These are phyloP conservation scores for Botrytis byssoidea DNA, from an alignment of 2,329 filamentous ascomycete genomes.

Conservation along the genomic window DNA sequence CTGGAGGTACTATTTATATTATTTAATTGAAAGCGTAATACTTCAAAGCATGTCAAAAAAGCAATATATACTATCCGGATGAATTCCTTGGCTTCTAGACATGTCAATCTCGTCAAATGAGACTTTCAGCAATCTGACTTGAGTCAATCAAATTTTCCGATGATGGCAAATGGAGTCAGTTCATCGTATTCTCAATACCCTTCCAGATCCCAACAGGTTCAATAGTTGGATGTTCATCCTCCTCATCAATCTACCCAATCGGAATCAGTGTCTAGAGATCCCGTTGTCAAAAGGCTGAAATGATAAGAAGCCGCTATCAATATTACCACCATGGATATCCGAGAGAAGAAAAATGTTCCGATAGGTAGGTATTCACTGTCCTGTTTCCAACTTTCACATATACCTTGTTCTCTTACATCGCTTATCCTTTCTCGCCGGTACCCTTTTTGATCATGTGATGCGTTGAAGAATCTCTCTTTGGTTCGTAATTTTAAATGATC, in stretches of 20 bases:
- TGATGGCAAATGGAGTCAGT: background rate
- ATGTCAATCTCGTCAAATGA: background rate
- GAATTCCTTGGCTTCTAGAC: background rate
- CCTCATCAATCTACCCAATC: background rate
- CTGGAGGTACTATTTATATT: background rate
- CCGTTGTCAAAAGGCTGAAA: slow-evolving; percentile 3
- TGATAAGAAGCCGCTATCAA: background rate
- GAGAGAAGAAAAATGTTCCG: background rate
- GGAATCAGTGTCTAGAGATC: background rate
- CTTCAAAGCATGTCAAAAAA: slow-evolving; percentile 1
- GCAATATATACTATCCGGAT: background rate
- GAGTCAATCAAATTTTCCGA: background rate
- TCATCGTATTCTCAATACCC: background rate
- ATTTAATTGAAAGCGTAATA: background rate
- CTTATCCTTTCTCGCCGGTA: background rate
- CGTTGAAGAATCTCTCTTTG: background rate
- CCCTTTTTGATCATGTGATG: slow-evolving; percentile 2
- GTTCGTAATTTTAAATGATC: background rate
- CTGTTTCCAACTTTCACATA: background rate
- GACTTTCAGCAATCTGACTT: background rate
- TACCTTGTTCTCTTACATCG: slow-evolving; percentile 1
- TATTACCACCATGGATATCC: background rate
- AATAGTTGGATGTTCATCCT: background rate
- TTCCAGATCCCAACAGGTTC: background rate
- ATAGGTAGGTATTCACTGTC: background rate